phyloP scores from a whole-genome alignment of 2,329 filamentous ascomycete species.

The Paecilomyces fulvus region DNA sequence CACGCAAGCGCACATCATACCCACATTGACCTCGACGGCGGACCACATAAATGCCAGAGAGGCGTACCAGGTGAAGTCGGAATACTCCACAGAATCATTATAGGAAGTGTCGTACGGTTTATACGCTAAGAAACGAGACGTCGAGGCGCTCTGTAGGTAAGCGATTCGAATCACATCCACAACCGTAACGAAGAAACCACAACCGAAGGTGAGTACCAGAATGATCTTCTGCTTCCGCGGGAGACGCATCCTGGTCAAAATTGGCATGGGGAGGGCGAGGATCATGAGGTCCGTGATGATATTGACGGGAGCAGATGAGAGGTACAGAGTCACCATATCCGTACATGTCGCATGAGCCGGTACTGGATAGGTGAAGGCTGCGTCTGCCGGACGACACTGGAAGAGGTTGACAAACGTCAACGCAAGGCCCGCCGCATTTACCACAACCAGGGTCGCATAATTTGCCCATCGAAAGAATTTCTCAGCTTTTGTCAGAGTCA shows the following conservation, averaged over 20 bases:
- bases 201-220: conserved; percentile 72
- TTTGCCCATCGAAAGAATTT: conserved; percentile 71
- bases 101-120: conserved; percentile 5
- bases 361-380: conserved; percentile 52
- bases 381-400: conserved; percentile 68
- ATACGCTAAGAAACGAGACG: conserved; percentile 25
- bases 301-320: conserved; percentile 77
- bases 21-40: conserved; percentile 81
- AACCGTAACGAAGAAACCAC: conserved; percentile 79
- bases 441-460: conserved; percentile 66
- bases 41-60: conserved; percentile 90
- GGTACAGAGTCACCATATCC: conserved; percentile 56
- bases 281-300: conserved; percentile 86
- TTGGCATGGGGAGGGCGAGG: conserved; percentile 77
- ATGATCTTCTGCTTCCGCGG: conserved; percentile 82
- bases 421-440: conserved; percentile 69
- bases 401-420: conserved; percentile 82
- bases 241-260: conserved; percentile 76
- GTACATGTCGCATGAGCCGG: conserved; percentile 45
- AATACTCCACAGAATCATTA: neutral
- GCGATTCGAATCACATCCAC: conserved; percentile 86
- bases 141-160: conserved; percentile 68
- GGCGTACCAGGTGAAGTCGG: conserved; percentile 51
- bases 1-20: conserved; percentile 86
- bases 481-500: conserved; percentile 72